Percentiles rank a stretch among this genome's conserved stretches.
Conservation (phyloP, 1,284 basidiomycete species). For the Apiotrichum sp. region DNA sequence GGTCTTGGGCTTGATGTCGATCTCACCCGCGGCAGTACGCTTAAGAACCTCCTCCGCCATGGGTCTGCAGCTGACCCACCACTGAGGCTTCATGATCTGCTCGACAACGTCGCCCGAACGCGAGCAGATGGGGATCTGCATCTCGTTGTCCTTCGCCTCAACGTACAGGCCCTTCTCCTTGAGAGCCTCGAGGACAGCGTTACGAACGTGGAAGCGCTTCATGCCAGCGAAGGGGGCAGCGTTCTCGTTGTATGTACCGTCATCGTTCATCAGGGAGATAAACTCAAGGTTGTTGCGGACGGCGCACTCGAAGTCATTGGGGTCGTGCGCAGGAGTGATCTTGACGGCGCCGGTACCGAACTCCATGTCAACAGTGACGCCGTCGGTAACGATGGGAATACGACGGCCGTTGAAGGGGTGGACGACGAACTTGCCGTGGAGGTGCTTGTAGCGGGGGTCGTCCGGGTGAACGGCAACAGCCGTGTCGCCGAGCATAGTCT, state of each 20-base stretch:
- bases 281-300: constrained; percentile 83
- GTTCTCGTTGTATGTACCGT: constrained; percentile 91
- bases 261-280: constrained; percentile 94
- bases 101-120: constrained; percentile 95
- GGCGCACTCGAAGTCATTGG: constrained; percentile 95
- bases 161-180: constrained; percentile 82
- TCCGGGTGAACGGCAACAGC: constrained; percentile 95
- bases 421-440: constrained; percentile 85
- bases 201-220: constrained; percentile 93
- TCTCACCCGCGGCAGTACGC: constrained; percentile 80
- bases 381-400: constrained; percentile 83
- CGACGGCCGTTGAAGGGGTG: constrained; percentile 88
- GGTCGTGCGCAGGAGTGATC: constrained; percentile 99
- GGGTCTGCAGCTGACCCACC: constrained; percentile 96
- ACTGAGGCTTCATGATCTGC: constrained; percentile 93
- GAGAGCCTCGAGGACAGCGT: constrained; percentile 74
- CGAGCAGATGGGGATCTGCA: constrained; percentile 90
- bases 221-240: constrained; percentile 84
- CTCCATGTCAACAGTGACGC: constrained; percentile 82
- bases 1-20: constrained; percentile 72
- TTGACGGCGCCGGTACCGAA: constrained; percentile 99
- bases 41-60: constrained; percentile 86
- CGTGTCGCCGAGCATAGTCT: constrained; percentile 98
- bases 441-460: constrained; percentile 89
- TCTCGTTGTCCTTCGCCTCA: constrained; percentile 90